Evolutionary conservation across 495 filamentous ascomycete genomes (phyloP).

Genomic region (Hyaloscypha hepaticicola): DNA sequence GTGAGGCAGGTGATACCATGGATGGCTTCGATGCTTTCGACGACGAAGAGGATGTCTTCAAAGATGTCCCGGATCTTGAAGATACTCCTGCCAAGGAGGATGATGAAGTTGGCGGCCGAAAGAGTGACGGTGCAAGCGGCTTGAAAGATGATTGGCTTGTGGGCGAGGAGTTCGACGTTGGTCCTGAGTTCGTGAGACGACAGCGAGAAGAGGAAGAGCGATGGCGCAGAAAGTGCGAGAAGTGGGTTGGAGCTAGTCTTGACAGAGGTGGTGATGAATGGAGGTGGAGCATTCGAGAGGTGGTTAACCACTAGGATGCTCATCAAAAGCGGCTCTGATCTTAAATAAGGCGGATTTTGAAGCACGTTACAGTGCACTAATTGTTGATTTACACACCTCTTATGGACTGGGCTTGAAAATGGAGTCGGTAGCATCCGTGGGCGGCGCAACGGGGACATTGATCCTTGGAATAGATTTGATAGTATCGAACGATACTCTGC

Average conservation of each 20-base stretch:
- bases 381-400: background rate
- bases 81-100: conserved; percentile 41
- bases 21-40: conserved; percentile 82
- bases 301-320: conserved; percentile 22
- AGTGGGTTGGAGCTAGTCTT: conserved; percentile 57
- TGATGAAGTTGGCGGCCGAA: conserved; percentile 35
- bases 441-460: background rate
- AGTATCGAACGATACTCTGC: background rate
- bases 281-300: conserved; percentile 35
- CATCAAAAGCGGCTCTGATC: background rate
- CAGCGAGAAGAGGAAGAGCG: conserved; percentile 88
- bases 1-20: conserved; percentile 46
- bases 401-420: background rate
- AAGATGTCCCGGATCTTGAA: conserved; percentile 55
- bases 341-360: background rate
- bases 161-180: conserved; percentile 96
- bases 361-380: background rate
- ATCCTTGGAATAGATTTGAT: background rate
- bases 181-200: conserved; percentile 85
- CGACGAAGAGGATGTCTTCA: conserved; percentile 56
- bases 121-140: conserved; percentile 37
- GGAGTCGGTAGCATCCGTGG: background rate
- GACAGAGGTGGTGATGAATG: conserved; percentile 27
- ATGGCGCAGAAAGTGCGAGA: conserved; percentile 81
- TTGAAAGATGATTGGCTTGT: conserved; percentile 78